phyloP scores from a whole-genome alignment of 148 eudicot genomes.

The Fallopia convolvulus region DNA sequence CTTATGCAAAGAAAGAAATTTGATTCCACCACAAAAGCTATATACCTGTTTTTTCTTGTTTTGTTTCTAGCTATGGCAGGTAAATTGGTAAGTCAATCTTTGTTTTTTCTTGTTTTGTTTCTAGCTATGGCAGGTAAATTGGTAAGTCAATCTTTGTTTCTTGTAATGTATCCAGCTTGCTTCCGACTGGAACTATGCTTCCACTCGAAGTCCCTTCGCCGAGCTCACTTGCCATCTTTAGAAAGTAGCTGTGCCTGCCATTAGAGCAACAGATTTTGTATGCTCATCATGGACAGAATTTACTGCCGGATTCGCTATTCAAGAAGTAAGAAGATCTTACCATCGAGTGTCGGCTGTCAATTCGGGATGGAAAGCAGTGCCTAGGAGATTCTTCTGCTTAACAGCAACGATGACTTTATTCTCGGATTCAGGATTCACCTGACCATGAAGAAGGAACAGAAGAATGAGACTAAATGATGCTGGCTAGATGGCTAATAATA shows the following conservation, averaged over 20 bases:
- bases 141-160: slow-evolving; percentile 11
- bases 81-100: slow-evolving; percentile 11
- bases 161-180: neutral
- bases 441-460: slow-evolving; percentile 11
- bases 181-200: neutral
- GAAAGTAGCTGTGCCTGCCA: slow-evolving; percentile 81
- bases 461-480: neutral
- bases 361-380: slow-evolving; percentile 96
- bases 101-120: neutral
- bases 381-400: slow-evolving; percentile 78
- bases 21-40: neutral
- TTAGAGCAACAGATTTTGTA: neutral
- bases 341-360: slow-evolving; percentile 86
- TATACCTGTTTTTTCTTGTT: neutral
- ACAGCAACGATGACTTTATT: slow-evolving; percentile 87
- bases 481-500: neutral
- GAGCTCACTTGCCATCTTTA: slow-evolving; percentile 59
- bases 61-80: slow-evolving; percentile 8
- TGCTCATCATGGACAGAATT: neutral
- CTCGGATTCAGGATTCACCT: slow-evolving; percentile 32
- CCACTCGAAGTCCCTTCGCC: slow-evolving; percentile 28
- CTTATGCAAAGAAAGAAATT: neutral
- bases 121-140: slow-evolving; percentile 11
- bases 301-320: neutral
- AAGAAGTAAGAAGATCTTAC: slow-evolving; percentile 22